These are phyloP conservation scores for Neurospora sp. DNA, from an alignment of 495 filamentous ascomycete genomes.

Conservation along the genomic window DNA sequence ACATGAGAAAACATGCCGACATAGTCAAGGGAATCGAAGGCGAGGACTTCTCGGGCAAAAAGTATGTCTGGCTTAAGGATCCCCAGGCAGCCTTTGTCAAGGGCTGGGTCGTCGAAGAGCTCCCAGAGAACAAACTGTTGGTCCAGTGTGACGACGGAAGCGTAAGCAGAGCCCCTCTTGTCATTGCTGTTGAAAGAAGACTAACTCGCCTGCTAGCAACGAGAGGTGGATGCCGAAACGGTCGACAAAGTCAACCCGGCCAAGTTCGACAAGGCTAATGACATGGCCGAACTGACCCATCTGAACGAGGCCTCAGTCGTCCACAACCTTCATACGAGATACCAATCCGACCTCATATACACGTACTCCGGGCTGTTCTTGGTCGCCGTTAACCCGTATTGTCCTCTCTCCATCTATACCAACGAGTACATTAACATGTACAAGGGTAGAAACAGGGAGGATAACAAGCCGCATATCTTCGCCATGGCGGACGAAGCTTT, in stretches of 20 bases:
- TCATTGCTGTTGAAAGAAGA: too few species aligned
- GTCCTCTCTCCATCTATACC: slow-evolving; percentile 86
- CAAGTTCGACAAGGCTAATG: slow-evolving; percentile 97
- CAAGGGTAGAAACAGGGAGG: slow-evolving; percentile 77
- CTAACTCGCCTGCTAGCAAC: slow-evolving; percentile 51
- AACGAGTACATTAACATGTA: slow-evolving; percentile 98
- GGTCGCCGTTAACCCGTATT: slow-evolving; percentile 96
- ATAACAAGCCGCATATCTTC: slow-evolving; percentile 95
- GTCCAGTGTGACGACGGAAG: slow-evolving; percentile 93
- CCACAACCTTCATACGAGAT: slow-evolving; percentile 88
- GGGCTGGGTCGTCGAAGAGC: slow-evolving; percentile 81
- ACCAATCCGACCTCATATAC: slow-evolving; percentile 94
- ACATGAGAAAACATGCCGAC: slow-evolving; percentile 54
- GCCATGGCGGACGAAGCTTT: slow-evolving; percentile 98
- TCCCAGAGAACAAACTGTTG: slow-evolving; percentile 52
- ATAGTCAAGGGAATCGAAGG: slow-evolving; percentile 72
- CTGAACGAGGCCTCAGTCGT: slow-evolving; percentile 97
- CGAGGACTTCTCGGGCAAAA: slow-evolving; percentile 96
- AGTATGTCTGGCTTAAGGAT: slow-evolving; percentile 96
- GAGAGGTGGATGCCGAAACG: slow-evolving; percentile 68
- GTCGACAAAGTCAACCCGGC: slow-evolving; percentile 99
- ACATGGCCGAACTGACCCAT: slow-evolving; percentile 98
- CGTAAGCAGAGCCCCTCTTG: slow-evolving; percentile 39
- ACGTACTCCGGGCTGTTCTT: slow-evolving; percentile 97
- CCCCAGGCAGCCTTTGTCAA: slow-evolving; percentile 78